Base-by-base conservation (phyloP, 2,329 filamentous ascomycete species). In the Fusarium fracticaudum region DNA sequence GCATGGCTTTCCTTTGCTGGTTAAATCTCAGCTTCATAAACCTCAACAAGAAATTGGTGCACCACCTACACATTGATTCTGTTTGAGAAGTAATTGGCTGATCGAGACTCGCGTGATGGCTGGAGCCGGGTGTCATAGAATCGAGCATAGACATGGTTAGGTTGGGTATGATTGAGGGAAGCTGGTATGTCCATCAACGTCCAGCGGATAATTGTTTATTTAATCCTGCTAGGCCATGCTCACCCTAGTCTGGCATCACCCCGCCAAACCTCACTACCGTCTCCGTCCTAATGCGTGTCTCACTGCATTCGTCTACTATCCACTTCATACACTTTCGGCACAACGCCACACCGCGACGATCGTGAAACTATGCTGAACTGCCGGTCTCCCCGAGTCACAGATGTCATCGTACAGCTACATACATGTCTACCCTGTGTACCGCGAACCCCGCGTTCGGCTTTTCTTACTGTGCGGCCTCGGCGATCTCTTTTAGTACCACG, bases 401-500 rank as follows among this genome's bases (percentile, higher is more conserved):
- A 41, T 62, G 48, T 29, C 48, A 62, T 38, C 35, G 10, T 57
- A 22, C 59, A 44, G 20, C 11, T 44, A 62, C 50, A 17, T 44
- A 24, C 38, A 15, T 57, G 47, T 43, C 47, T 35, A 35, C 12
- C n/a, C 15, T 33, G 47, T 45, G 20, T 7, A 29, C 4, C 14
- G 12, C 12, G 6, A n/a, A 12, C 53, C 26, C 53, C 20, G 18
- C 29, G 22, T 64, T 26, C 59, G 33, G 24, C 11, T 2, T 15
- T 38, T 17, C 40, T 13, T 69, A 69, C 22, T 47, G 33, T 17
- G 48, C 47, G 8, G 60, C 43, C 31, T 66, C 60, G 7, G 55
- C 67, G 29, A 71, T 71, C 24, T 71, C 68, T 8, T 51, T 33
- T 20, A 71, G 60, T 29, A 71, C 66, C 4, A 8, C 29, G 40